Base-by-base conservation (phyloP, 2,329 filamentous ascomycete species). In the Madurella mycetomatis region DNA sequence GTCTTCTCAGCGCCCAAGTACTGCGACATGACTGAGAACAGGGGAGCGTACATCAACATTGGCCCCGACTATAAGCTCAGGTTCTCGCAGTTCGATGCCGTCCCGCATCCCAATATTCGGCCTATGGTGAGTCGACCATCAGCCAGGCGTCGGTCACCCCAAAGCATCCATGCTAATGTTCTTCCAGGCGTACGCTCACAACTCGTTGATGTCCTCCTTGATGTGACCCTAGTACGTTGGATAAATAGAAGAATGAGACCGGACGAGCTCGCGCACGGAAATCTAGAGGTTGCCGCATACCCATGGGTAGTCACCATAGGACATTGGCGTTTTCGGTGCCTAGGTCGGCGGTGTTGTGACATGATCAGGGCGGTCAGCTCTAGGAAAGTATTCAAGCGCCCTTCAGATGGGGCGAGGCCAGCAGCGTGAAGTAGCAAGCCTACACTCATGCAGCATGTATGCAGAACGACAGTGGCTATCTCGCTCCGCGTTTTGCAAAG, bases 1-100 rank as follows among this genome's bases (percentile, higher is more conserved):
- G 94, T 99, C 64, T 99, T 99, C 78, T 97, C 92, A 41, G 94
- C 94, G 25, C 94, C 94, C 40, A 95, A 86, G 72, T 99, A 99
- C 72, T 99, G 94, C 73, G 94, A 99, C 70, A 90, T 90, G 65
- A 97, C 94, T 0, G 92, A 96, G 76, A 99, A 99, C 75, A 94
- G 92, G 76, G 94, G 94, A 60, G 94, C 94, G 16, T 99, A 95
- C 72, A 99, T 99, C 81, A 97, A 99, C 73, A 87, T 99, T 61
- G 88, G 89, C 32, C 82, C 89, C 15, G 89, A 96, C 59, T 90
- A 95, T 70, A 95, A 96, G 78, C 85, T 97, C 65, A 77, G 90
- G 39, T 99, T 89, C 74, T 83, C 94, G 70, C 87, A 96, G 69
- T 99, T 99, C 64, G 92, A 97, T 65, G 94, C 94, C 8, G 94